Conservation (phyloP, 1,139 yeast genomes). For the Suhomyces bokatorum region DNA sequence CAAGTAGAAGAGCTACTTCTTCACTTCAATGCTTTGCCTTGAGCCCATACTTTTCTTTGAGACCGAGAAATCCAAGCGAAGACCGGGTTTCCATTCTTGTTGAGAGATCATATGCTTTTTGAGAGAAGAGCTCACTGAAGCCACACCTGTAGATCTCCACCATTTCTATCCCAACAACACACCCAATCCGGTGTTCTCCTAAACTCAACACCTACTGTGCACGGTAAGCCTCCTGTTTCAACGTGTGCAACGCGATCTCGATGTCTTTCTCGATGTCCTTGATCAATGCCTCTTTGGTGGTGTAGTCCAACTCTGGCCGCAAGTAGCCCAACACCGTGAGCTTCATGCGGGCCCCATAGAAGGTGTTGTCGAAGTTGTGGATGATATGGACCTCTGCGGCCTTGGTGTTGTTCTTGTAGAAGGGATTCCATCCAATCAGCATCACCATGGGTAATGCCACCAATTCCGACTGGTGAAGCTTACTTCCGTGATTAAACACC, state of each 20-base stretch:
- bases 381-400: constrained; percentile 88
- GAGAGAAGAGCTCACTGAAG: no score
- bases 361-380: constrained; percentile 63
- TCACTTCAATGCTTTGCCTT: no score
- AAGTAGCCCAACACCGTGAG: constrained; percentile 82
- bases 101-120: no score
- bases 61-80: background rate
- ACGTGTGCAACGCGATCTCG: constrained; percentile 55
- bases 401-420: constrained; percentile 72
- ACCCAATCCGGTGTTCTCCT: no score
- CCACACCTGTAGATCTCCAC: no score
- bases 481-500: constrained; percentile 61
- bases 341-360: constrained; percentile 79
- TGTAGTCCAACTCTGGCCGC: constrained; percentile 87
- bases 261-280: constrained; percentile 84
- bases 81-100: background rate
- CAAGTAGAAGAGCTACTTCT: no score
- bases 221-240: constrained; percentile 21
- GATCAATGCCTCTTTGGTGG: constrained; percentile 82
- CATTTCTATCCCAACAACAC: no score
- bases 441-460: constrained; percentile 80
- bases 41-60: background rate
- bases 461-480: constrained; percentile 41
- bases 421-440: constrained; percentile 97
- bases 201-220: background rate